Conservation (phyloP, 2,329 filamentous ascomycete genomes). For the Arachnopeziza araneosa region DNA sequence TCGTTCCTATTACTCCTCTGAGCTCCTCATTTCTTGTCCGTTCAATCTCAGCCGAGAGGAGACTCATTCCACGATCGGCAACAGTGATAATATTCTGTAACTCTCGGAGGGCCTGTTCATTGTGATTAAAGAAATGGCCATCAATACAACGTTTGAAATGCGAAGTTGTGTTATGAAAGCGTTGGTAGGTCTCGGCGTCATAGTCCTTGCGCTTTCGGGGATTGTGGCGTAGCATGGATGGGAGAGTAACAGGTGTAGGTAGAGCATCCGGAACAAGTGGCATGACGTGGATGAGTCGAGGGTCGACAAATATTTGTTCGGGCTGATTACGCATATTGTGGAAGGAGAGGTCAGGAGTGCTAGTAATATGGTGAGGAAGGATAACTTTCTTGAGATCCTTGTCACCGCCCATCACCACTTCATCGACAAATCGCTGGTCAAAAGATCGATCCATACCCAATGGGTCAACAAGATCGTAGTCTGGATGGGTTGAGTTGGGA, state of each 20-base stretch:
- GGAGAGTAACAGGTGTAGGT: neutral
- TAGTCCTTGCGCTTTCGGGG: conserved; percentile 13
- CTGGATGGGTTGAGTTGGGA: conserved; percentile 8
- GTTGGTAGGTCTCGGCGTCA: conserved; percentile 28
- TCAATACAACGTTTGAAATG: conserved; percentile 29
- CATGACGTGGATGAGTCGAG: neutral
- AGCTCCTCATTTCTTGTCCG: conserved; percentile 9
- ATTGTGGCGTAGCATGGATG: neutral
- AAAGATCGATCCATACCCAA: conserved; percentile 20
- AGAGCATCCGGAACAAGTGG: neutral
- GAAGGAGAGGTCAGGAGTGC: no score
- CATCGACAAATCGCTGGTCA: conserved; percentile 31
- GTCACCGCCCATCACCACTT: conserved; percentile 15
- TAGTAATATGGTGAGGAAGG: neutral
- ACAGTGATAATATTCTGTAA: conserved; percentile 29
- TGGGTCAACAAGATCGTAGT: conserved; percentile 28
- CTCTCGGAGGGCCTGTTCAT: conserved; percentile 26
- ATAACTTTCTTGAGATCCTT: neutral
- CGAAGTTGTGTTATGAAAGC: conserved; percentile 26
- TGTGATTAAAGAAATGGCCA: conserved; percentile 30
- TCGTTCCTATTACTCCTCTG: neutral
- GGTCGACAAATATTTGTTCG: neutral
- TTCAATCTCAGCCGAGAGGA: conserved; percentile 19
- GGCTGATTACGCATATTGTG: neutral
- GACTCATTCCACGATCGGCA: conserved; percentile 28